A percentile compares a stretch with the other conserved stretches of the same genome.
phyloP scores from a whole-genome alignment of 2,329 filamentous ascomycete species.

The Pseudogymnoascus sp. region DNA sequence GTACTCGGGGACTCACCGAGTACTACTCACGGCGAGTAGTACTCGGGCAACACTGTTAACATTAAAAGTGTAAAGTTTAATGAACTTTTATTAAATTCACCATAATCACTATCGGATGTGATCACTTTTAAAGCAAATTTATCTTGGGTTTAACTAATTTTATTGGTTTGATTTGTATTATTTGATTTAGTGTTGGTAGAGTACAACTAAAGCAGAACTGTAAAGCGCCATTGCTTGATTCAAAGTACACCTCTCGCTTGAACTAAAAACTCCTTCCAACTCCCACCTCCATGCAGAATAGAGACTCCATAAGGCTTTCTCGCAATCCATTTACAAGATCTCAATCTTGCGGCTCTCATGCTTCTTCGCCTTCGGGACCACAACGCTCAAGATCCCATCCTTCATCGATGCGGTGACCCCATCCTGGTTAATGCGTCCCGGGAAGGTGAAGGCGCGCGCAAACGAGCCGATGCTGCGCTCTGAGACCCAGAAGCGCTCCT shows the following conservation, averaged over 20 bases:
- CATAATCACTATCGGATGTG: background rate
- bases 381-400: slow-evolving; percentile 54
- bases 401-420: slow-evolving; percentile 52
- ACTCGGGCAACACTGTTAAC: too few relatives aligned
- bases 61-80: too few relatives aligned
- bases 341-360: slow-evolving; percentile 42
- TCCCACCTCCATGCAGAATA: background rate
- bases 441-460: slow-evolving; percentile 59
- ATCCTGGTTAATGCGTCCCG: slow-evolving; percentile 51
- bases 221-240: background rate
- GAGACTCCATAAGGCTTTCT: background rate
- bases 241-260: background rate
- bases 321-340: background rate
- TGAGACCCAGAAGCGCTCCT: slow-evolving; percentile 58
- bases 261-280: background rate
- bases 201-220: background rate
- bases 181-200: background rate
- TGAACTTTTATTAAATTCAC: background rate
- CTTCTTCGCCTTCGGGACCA: slow-evolving; percentile 57
- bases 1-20: too few relatives aligned
- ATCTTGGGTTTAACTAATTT: background rate
- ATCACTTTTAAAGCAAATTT: background rate
- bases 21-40: too few relatives aligned
- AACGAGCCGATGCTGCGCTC: slow-evolving; percentile 60
- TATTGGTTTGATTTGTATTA: background rate